Evolutionary conservation across 441 rosid genomes (phyloP), one percentile per base, ranked within the genome.

Genomic region (Hura crepitans): DNA sequence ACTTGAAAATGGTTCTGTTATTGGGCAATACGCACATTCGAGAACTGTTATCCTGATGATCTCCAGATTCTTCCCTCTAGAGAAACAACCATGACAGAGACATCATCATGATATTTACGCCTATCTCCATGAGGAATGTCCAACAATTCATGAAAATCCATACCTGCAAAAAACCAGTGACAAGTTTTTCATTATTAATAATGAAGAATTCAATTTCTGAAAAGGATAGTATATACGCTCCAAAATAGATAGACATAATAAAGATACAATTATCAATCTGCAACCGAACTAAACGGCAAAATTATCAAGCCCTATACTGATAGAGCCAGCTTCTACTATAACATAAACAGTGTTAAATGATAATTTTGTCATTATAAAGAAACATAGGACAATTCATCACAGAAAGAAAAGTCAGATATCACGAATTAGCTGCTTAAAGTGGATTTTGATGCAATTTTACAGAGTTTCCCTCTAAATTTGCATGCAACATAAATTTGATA

Each of bases 21-120:
- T 49, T 62, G 65, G 66, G 75, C 62, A 77, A 69, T 30, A 68
- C 43, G 78, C 68, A 68, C 68, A 78, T 17, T 37, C 46, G 66
- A 70, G 79, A 74, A 55, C 61, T 78, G 65, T 80, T 83, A 90
- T 73, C 98, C 98, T 53, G 93, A 91, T 59, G 96, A 93, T 77
- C 94, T 82, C 98, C 98, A 93, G 74, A 91, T 93, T 81, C 97
- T 84, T 78, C 98, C 98, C 82, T 93, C 93, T 65, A 93, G 79
- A 11, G 98, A 93, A 76, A 93, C 98, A 78, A 91, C 98, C 96
- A 93, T 89, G 14, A 93, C 97, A 17, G 96, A 91, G 59, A 93
- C 96, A 81, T 93, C 98, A 61, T 93, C 98, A 50, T 93, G 97
- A 79, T 89, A 93, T 85, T 91, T 93, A 47, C 98, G 87, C 35